Evolutionary conservation across 2,329 filamentous ascomycete genomes (phyloP).

Genomic region (Alternaria sp.): DNA sequence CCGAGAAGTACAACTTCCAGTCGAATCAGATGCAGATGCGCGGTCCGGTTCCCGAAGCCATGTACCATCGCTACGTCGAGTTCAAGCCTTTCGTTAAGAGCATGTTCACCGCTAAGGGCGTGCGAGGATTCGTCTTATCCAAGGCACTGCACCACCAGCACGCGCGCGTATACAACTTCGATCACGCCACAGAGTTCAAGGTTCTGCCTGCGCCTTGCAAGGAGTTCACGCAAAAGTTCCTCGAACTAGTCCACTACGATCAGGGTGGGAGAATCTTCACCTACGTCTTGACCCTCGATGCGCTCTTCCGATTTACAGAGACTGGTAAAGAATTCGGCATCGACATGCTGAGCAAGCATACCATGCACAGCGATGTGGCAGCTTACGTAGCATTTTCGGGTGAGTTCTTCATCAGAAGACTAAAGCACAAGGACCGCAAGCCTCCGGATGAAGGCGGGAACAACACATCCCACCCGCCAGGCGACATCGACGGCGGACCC

Average conservation of each 20-base stretch:
- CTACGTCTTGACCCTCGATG: conserved; percentile 88
- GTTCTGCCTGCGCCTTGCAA: conserved; percentile 68
- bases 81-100: conserved; percentile 88
- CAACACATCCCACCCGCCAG: conserved; percentile 58
- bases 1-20: conserved; percentile 87
- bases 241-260: conserved; percentile 86
- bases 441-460: conserved; percentile 42
- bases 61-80: conserved; percentile 93
- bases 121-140: conserved; percentile 81
- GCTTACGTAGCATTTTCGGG: conserved; percentile 91
- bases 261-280: conserved; percentile 88
- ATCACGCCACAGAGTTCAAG: conserved; percentile 76
- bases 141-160: conserved; percentile 91
- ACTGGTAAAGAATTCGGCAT: conserved; percentile 96
- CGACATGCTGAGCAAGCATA: conserved; percentile 91
- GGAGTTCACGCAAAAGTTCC: conserved; percentile 78
- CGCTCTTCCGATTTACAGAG: conserved; percentile 87
- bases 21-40: conserved; percentile 87
- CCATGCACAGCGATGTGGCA: conserved; percentile 93
- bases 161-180: conserved; percentile 85
- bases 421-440: conserved; percentile 57
- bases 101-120: conserved; percentile 81
- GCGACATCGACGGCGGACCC: conserved; percentile 57
- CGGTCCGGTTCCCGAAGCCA: conserved; percentile 77
- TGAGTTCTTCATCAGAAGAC: conserved; percentile 86